A percentile compares a stretch with the other conserved stretches of the same genome.
phyloP scores from a whole-genome alignment of 75 land plant species.

The Selaginella moellendorffii region DNA sequence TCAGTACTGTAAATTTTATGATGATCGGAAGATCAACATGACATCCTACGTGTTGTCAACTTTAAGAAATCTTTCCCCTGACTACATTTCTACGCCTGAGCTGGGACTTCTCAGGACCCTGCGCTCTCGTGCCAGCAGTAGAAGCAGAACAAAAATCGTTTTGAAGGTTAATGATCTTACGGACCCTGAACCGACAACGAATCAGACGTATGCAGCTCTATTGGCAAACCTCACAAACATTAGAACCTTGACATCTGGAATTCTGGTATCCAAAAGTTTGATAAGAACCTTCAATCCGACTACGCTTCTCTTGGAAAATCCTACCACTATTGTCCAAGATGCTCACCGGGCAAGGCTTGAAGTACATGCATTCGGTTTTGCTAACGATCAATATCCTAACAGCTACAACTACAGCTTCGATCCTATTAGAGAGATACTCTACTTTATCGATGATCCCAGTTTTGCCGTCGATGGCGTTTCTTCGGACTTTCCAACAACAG shows the following conservation, averaged over 20 bases:
- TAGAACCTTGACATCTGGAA: slow-evolving; percentile 59
- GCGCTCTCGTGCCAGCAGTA: slow-evolving; percentile 10
- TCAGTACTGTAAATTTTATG: slow-evolving; percentile 64
- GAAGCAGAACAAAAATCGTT: slow-evolving; percentile 34
- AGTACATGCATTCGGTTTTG: slow-evolving; percentile 56
- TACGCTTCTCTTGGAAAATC: slow-evolving; percentile 20
- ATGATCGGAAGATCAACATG: slow-evolving; percentile 29
- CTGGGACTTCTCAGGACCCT: slow-evolving; percentile 45
- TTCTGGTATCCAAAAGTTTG: slow-evolving; percentile 60
- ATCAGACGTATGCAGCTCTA: slow-evolving; percentile 46
- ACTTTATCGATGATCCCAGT: slow-evolving; percentile 34
- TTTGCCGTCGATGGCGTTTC: slow-evolving; percentile 73
- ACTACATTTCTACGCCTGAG: slow-evolving; percentile 67
- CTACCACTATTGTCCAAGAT: slow-evolving; percentile 45
- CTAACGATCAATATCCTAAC: slow-evolving; percentile 35
- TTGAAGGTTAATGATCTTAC: slow-evolving; percentile 28
- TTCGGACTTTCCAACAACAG: slow-evolving; percentile 69
- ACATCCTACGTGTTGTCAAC: slow-evolving; percentile 1
- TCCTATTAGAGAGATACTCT: slow-evolving; percentile 48
- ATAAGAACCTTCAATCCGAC: slow-evolving; percentile 42
- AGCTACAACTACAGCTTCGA: slow-evolving; percentile 68
- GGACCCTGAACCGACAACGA: slow-evolving; percentile 49
- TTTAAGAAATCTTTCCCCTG: not conserved
- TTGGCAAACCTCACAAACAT: slow-evolving; percentile 53
- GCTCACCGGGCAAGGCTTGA: slow-evolving; percentile 57